phyloP scores from a whole-genome alignment of 371 early-diverging fungal genomes.

The Mortierella sp. region DNA sequence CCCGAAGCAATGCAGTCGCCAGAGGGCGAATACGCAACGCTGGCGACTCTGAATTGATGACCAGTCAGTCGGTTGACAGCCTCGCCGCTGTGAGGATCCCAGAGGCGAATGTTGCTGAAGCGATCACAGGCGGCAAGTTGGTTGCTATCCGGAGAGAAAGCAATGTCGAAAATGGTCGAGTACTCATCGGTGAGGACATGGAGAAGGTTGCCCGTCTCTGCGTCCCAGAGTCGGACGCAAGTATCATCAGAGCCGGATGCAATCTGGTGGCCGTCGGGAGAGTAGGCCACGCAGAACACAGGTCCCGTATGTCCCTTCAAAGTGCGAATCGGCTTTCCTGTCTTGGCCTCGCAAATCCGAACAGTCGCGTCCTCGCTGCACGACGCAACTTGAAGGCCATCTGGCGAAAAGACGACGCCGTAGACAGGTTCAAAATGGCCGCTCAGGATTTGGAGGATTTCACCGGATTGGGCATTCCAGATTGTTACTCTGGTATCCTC shows the following conservation, averaged over 20 bases:
- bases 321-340: neutral
- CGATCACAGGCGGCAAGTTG: neutral
- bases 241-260: neutral
- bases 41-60: neutral
- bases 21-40: neutral
- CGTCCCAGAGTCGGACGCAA: neutral
- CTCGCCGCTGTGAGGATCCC: neutral
- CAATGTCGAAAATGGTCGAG: neutral
- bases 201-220: neutral
- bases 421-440: neutral
- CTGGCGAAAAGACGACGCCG: constrained; percentile 1
- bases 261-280: neutral
- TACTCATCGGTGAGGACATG: neutral
- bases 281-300: neutral
- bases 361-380: neutral
- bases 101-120: neutral
- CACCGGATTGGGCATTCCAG: neutral
- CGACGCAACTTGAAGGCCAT: constrained; percentile 2
- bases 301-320: neutral
- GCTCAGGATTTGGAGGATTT: neutral
- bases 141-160: neutral
- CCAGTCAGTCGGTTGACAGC: neutral
- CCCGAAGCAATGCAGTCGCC: neutral
- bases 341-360: neutral
- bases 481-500: neutral